These are phyloP conservation scores for Colletotrichum ledebouriae DNA, from an alignment of 2,329 filamentous ascomycete genomes.

Conservation along the genomic window DNA sequence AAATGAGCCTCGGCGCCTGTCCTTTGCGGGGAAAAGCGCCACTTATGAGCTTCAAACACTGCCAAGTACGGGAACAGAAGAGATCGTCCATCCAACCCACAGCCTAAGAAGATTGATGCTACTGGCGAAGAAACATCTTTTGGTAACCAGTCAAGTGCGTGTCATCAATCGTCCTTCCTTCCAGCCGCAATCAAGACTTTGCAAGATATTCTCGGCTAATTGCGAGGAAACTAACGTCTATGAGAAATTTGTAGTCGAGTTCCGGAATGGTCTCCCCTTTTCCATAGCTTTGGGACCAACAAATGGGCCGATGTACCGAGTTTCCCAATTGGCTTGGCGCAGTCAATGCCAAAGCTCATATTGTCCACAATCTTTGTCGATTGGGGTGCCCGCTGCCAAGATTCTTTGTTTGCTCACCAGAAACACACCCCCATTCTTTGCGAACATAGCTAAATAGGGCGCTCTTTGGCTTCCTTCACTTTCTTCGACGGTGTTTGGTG, in stretches of 20 bases:
- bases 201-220: no score
- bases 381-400: not conserved
- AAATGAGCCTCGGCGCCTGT: not conserved
- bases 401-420: constrained; percentile 3
- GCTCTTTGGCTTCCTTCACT: not conserved
- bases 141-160: no score
- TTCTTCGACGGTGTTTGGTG: not conserved
- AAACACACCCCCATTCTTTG: not conserved
- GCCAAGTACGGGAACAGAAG: no score
- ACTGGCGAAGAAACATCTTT: no score
- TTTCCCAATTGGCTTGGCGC: not conserved
- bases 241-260: no score
- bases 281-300: not conserved
- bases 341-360: not conserved
- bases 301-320: not conserved
- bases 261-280: not conserved
- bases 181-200: no score
- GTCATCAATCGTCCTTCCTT: no score
- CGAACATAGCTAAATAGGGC: constrained; percentile 3
- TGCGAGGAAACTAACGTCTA: no score
- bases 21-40: no score
- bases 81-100: no score
- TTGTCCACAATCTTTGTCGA: constrained; percentile 9
- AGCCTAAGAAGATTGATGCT: no score
- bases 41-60: no score